These are phyloP conservation scores for Aspergillus sclerotioniger DNA, from an alignment of 495 filamentous ascomycete genomes.

Conservation along the genomic window DNA sequence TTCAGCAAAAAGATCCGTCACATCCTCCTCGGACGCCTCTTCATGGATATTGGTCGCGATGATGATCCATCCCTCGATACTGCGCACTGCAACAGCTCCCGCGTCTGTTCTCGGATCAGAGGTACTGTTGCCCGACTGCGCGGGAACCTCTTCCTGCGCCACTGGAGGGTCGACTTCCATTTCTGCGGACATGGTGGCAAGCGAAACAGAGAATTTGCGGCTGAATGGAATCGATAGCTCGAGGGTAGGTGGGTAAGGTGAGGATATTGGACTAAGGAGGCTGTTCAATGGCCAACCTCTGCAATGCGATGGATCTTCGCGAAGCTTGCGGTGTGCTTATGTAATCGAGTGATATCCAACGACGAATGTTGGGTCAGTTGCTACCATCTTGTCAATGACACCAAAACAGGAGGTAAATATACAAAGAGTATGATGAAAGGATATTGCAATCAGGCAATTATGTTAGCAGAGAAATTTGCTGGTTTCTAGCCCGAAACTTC, in stretches of 20 bases:
- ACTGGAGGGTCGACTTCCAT: conserved; percentile 76
- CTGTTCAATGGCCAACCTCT: conserved; percentile 3
- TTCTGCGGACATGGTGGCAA: conserved; percentile 60
- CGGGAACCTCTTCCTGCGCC: conserved; percentile 43
- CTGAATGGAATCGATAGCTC: not conserved
- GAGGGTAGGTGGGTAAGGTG: not conserved
- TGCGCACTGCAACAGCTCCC: conserved; percentile 88
- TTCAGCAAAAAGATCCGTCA: conserved; percentile 92
- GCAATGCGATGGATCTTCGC: conserved; percentile 2
- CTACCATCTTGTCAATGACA: too few species aligned
- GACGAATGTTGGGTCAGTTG: too few species aligned
- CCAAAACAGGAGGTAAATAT: too few species aligned
- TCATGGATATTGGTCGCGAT: conserved; percentile 97
- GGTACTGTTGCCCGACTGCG: conserved; percentile 54
- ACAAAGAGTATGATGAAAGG: too few species aligned
- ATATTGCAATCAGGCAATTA: too few species aligned
- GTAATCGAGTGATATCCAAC: conserved; percentile 3
- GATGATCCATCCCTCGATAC: conserved; percentile 98
- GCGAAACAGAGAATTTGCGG: not conserved
- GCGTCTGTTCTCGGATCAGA: conserved; percentile 69
- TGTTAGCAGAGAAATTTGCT: too few species aligned
- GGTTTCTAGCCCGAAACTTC: too few species aligned
- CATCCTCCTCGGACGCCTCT: conserved; percentile 92
- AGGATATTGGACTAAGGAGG: not conserved
- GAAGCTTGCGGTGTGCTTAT: conserved; percentile 21